A percentile compares a stretch with the other conserved stretches of the same genome.
These are phyloP conservation scores for Paramecium caudatum DNA, from an alignment of 73 alveolate genomes.

Conservation along the genomic window DNA sequence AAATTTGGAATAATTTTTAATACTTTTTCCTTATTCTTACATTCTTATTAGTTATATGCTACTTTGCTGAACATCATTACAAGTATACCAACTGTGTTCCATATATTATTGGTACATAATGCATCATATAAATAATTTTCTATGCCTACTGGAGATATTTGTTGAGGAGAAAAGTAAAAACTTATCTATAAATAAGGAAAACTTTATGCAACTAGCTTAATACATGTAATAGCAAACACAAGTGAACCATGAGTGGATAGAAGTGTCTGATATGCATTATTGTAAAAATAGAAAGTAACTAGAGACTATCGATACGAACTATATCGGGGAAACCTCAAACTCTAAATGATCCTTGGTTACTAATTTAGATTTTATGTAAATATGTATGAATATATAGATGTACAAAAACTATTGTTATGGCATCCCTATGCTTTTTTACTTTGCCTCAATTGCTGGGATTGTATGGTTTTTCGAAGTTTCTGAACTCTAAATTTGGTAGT, in stretches of 20 bases:
- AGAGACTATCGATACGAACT: neutral
- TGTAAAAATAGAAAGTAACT: neutral
- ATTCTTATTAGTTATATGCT: neutral
- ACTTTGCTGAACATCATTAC: neutral
- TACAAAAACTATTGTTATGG: neutral
- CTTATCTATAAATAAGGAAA: neutral
- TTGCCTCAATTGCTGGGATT: too few relatives aligned
- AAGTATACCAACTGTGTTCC: neutral
- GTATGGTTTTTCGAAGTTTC: too few relatives aligned
- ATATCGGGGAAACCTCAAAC: neutral
- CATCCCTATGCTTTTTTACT: neutral
- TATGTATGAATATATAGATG: neutral
- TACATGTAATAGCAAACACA: neutral
- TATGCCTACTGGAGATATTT: neutral
- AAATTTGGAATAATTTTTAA: neutral
- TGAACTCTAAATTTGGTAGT: neutral
- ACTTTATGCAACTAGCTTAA: neutral
- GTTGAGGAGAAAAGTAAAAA: neutral
- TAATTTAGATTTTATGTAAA: neutral
- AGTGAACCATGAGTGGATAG: neutral
- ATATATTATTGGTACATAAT: neutral
- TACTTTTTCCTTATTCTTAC: conserved; percentile 9
- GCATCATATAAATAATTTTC: neutral
- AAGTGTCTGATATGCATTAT: neutral
- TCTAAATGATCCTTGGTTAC: neutral